Percentiles rank a stretch among this genome's conserved stretches.
These are phyloP conservation scores for Kurtzmaniella quercitrusa DNA, from an alignment of 1,139 yeast genomes.

Conservation along the genomic window DNA sequence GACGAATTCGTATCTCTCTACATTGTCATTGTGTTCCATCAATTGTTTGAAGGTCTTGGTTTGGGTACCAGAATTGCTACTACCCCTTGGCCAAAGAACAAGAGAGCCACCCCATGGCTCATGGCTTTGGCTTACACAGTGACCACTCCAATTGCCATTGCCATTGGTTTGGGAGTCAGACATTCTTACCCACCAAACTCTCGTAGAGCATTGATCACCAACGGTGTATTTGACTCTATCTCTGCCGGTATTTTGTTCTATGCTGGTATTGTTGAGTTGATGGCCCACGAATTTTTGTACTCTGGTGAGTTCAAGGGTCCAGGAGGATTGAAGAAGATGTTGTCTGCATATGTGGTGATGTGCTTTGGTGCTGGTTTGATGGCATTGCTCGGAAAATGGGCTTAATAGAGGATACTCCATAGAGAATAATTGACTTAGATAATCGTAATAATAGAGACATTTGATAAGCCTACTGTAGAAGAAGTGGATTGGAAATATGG, in stretches of 20 bases:
- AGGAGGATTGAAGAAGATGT: slow-evolving; percentile 36
- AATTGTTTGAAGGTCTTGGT: slow-evolving; percentile 90
- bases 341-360: slow-evolving; percentile 40
- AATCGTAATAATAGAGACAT: not conserved
- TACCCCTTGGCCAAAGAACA: slow-evolving; percentile 57
- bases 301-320: slow-evolving; percentile 57
- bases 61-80: slow-evolving; percentile 81
- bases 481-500: no score
- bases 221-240: slow-evolving; percentile 77
- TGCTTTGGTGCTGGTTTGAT: slow-evolving; percentile 73
- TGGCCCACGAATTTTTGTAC: slow-evolving; percentile 85
- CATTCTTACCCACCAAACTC: slow-evolving; percentile 57
- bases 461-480: not conserved
- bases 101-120: slow-evolving; percentile 52
- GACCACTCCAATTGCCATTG: slow-evolving; percentile 82
- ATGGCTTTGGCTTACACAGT: slow-evolving; percentile 58
- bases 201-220: slow-evolving; percentile 60
- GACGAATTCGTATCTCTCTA: slow-evolving; percentile 72
- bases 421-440: not conserved
- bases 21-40: slow-evolving; percentile 83
- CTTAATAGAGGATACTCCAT: slow-evolving; percentile 27
- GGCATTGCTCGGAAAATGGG: slow-evolving; percentile 90
- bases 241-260: slow-evolving; percentile 84
- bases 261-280: slow-evolving; percentile 80
- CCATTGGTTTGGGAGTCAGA: slow-evolving; percentile 83